These are phyloP conservation scores for Microbotryum lychnidis-dioicae DNA, from an alignment of 1,284 basidiomycete species.

Conservation along the genomic window DNA sequence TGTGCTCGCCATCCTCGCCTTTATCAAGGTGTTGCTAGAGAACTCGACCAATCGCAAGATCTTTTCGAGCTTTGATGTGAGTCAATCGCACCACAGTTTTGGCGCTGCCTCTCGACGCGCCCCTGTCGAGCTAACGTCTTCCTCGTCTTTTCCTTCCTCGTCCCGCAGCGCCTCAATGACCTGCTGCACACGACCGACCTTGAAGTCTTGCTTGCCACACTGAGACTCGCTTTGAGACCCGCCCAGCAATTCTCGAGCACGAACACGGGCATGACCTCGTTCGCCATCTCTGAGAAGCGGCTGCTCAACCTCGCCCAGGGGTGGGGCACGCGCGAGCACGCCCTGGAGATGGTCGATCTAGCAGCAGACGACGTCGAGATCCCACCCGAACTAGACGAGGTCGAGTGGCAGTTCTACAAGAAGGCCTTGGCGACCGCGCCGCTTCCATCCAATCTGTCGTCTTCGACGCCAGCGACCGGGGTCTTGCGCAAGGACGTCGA, in stretches of 20 bases:
- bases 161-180: constrained; percentile 69
- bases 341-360: constrained; percentile 43
- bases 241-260: constrained; percentile 84
- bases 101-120: neutral
- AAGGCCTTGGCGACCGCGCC: constrained; percentile 20
- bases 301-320: constrained; percentile 40
- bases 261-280: constrained; percentile 50
- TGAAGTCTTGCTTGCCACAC: constrained; percentile 72
- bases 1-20: constrained; percentile 73
- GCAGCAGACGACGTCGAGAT: constrained; percentile 37
- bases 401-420: constrained; percentile 45
- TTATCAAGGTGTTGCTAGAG: constrained; percentile 83
- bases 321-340: constrained; percentile 37
- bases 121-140: neutral
- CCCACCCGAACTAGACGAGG: constrained; percentile 38
- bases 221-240: constrained; percentile 81
- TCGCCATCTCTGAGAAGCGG: constrained; percentile 42
- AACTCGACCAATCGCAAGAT: constrained; percentile 98
- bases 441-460: neutral
- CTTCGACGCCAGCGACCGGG: constrained; percentile 15
- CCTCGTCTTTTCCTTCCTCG: constrained; percentile 1
- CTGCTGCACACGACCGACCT: constrained; percentile 81
- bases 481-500: constrained; percentile 5
- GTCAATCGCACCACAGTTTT: constrained; percentile 36
- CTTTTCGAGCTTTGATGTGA: constrained; percentile 91